Percentiles rank a stretch among this genome's conserved stretches.
These are phyloP conservation scores for Perkinsus chesapeaki DNA, from an alignment of 169 alveolate species.

Conservation along the genomic window DNA sequence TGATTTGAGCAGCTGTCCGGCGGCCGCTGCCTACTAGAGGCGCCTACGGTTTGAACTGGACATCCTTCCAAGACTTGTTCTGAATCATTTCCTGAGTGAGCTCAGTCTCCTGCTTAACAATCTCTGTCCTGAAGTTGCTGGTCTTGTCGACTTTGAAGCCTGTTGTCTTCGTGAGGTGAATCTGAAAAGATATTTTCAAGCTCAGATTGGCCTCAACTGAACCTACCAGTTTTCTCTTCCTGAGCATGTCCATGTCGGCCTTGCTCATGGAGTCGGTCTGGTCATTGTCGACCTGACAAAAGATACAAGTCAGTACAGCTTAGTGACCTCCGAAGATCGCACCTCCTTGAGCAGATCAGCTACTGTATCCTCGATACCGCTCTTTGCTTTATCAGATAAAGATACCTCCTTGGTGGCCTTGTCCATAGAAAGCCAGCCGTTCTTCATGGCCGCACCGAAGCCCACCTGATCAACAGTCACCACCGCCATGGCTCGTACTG, in stretches of 20 bases:
- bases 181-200: conserved; percentile 29
- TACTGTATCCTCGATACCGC: conserved; percentile 11
- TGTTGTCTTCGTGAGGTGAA: conserved; percentile 58
- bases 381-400: conserved; percentile 38
- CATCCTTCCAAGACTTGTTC: conserved; percentile 64
- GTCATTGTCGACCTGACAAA: background rate
- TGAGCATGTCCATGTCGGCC: conserved; percentile 40
- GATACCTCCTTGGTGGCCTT: conserved; percentile 14
- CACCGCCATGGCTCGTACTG: background rate
- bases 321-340: background rate
- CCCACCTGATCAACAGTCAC: background rate
- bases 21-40: conserved; percentile 19
- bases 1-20: background rate
- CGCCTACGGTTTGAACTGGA: conserved; percentile 49
- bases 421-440: conserved; percentile 14
- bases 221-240: conserved; percentile 51
- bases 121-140: conserved; percentile 37
- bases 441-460: conserved; percentile 16
- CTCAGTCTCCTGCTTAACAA: conserved; percentile 63
- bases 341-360: background rate
- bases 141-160: conserved; percentile 7
- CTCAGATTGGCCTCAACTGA: conserved; percentile 21
- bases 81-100: conserved; percentile 67
- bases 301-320: background rate
- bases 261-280: background rate